Evolutionary conservation across 768 basidiomycete species (phyloP).

Genomic region (Tephrocybe sp.): DNA sequence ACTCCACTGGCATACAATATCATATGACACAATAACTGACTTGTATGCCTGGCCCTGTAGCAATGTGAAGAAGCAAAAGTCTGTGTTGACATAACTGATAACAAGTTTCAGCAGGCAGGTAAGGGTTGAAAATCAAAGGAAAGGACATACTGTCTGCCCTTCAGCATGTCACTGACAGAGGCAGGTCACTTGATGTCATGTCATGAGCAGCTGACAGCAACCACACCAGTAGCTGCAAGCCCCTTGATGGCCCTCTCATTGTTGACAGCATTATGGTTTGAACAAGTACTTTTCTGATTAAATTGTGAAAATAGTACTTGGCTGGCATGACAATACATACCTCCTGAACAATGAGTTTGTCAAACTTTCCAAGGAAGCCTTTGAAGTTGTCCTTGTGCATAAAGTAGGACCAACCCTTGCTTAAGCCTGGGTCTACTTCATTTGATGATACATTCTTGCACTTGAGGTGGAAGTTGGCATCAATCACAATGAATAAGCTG

Average conservation of each 20-base stretch:
- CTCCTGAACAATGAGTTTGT: slow-evolving; percentile 5
- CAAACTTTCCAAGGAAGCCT: slow-evolving; percentile 9
- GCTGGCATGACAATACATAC: not conserved
- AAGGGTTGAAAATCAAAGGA: too few relatives aligned
- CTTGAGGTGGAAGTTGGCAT: slow-evolving; percentile 17
- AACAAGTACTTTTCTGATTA: slow-evolving; percentile 16
- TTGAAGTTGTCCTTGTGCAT: slow-evolving; percentile 12
- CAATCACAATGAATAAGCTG: slow-evolving; percentile 10
- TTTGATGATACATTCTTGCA: slow-evolving; percentile 7
- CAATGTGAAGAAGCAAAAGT: too few relatives aligned
- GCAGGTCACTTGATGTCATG: slow-evolving; percentile 9
- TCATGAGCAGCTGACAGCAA: slow-evolving; percentile 1
- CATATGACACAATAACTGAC: slow-evolving; percentile 27
- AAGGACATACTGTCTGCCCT: slow-evolving; percentile 20
- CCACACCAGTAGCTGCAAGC: slow-evolving; percentile 2
- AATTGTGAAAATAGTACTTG: not conserved
- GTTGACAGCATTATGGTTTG: slow-evolving; percentile 22
- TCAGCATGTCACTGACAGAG: slow-evolving; percentile 1
- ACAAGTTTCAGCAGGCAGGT: too few relatives aligned
- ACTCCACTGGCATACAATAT: slow-evolving; percentile 33
- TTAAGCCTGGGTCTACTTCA: slow-evolving; percentile 5
- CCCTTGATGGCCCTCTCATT: not conserved
- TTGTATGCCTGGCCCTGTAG: not conserved
- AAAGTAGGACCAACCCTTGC: slow-evolving; percentile 19
- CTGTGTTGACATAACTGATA: too few relatives aligned